Conservation (phyloP, 2,329 filamentous ascomycete species). For the Scedosporium minutisporum region DNA sequence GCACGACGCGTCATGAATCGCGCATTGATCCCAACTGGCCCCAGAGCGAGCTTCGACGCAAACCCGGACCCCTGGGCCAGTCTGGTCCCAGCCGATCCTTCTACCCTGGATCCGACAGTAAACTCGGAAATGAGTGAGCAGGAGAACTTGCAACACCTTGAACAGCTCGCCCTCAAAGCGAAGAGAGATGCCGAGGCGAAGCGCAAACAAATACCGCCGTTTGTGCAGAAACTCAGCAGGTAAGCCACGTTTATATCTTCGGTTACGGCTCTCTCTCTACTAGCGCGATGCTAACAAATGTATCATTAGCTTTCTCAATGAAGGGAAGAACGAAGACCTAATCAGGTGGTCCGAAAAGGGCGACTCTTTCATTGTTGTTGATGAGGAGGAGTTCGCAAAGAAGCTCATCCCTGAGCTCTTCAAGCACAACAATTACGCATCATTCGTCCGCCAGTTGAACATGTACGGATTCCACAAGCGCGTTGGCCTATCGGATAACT, state of each 20-base stretch:
- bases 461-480: conserved; percentile 99
- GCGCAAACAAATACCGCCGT: conserved; percentile 91
- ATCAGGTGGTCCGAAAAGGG: conserved; percentile 97
- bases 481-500: conserved; percentile 88
- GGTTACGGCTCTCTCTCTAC: neutral
- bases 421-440: conserved; percentile 98
- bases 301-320: conserved; percentile 72
- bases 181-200: conserved; percentile 85
- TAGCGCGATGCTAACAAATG: conserved; percentile 13
- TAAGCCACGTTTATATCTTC: conserved; percentile 30
- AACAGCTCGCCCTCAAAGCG: conserved; percentile 68
- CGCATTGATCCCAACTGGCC: conserved; percentile 35
- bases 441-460: conserved; percentile 89
- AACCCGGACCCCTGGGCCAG: conserved; percentile 29
- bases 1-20: conserved; percentile 43
- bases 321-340: conserved; percentile 77
- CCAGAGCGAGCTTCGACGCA: conserved; percentile 26
- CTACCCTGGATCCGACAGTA: conserved; percentile 5
- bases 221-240: conserved; percentile 98
- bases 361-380: conserved; percentile 90
- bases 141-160: conserved; percentile 69
- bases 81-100: conserved; percentile 18
- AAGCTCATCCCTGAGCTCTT: conserved; percentile 94
- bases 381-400: conserved; percentile 98
- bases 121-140: conserved; percentile 30